These are phyloP conservation scores for Phlebiopsis gigantea DNA, from an alignment of 768 basidiomycete genomes.

Conservation along the genomic window DNA sequence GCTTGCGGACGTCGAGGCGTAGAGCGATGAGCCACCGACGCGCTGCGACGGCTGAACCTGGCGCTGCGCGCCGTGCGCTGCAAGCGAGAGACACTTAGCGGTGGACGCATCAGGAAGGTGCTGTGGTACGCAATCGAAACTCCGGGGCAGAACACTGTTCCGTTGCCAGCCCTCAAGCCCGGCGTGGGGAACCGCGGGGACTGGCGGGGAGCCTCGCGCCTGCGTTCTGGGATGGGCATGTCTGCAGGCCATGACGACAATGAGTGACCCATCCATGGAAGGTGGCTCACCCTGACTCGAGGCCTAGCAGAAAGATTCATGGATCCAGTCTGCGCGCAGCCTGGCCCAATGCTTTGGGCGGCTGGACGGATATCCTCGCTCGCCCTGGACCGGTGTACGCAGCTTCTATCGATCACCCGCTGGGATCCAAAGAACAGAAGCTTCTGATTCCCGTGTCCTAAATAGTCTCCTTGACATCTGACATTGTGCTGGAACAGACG, in stretches of 20 bases:
- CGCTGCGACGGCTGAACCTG: neutral
- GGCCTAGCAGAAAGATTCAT: neutral
- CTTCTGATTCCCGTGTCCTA: neutral
- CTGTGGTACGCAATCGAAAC: too few species aligned
- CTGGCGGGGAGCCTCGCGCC: too few species aligned
- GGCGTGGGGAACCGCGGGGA: too few species aligned
- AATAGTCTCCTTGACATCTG: too few species aligned
- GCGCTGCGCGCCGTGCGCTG: neutral
- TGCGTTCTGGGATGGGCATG: too few species aligned
- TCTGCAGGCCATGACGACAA: too few species aligned
- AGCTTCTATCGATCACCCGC: neutral
- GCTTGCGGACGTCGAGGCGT: neutral
- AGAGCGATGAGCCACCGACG: neutral
- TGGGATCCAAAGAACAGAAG: too few species aligned
- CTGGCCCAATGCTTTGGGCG: neutral
- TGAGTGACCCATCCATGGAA: too few species aligned
- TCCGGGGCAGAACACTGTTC: too few species aligned
- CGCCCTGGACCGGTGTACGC: conserved; percentile 1
- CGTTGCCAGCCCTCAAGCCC: too few species aligned
- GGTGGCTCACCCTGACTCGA: neutral
- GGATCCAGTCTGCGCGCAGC: neutral
- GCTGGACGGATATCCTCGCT: neutral
- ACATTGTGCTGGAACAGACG: too few species aligned
- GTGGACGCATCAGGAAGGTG: too few species aligned
- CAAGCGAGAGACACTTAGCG: neutral